These are phyloP conservation scores for Uronychia binucleata DNA, from an alignment of 73 alveolate species.

Conservation along the genomic window DNA sequence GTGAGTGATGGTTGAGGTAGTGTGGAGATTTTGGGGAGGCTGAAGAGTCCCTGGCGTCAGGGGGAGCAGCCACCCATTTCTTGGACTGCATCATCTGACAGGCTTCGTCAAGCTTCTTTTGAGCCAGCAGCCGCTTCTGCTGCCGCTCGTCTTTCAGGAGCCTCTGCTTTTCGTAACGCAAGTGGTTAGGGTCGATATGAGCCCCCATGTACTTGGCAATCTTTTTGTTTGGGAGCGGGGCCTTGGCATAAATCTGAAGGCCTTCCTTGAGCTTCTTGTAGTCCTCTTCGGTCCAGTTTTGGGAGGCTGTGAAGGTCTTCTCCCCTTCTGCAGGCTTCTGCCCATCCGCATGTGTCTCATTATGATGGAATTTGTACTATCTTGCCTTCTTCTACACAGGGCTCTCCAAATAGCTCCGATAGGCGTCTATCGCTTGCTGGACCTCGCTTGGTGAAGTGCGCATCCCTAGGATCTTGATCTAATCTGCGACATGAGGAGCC, in stretches of 20 bases:
- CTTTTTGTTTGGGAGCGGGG: slow-evolving; percentile 48
- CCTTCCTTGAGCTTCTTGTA: slow-evolving; percentile 53
- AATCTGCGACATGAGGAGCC: too few relatives aligned
- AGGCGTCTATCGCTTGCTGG: background rate
- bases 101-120: slow-evolving; percentile 22
- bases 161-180: slow-evolving; percentile 21
- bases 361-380: background rate
- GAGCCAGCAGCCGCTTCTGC: slow-evolving; percentile 4
- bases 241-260: slow-evolving; percentile 28
- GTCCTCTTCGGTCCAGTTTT: slow-evolving; percentile 52
- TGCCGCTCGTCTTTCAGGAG: slow-evolving; percentile 19
- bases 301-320: background rate
- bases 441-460: background rate
- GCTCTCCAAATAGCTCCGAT: background rate
- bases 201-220: slow-evolving; percentile 66
- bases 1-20: too few relatives aligned
- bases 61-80: background rate
- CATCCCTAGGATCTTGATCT: background rate
- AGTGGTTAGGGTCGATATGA: slow-evolving; percentile 59
- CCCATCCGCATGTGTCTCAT: background rate
- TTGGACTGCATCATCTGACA: background rate
- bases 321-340: background rate
- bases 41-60: too few relatives aligned
- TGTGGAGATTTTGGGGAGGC: too few relatives aligned
- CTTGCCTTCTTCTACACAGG: background rate